A percentile compares a stretch with the other conserved stretches of the same genome.
Evolutionary conservation across 2,329 filamentous ascomycete species (phyloP).

Genomic region (Aschersonia sp.): DNA sequence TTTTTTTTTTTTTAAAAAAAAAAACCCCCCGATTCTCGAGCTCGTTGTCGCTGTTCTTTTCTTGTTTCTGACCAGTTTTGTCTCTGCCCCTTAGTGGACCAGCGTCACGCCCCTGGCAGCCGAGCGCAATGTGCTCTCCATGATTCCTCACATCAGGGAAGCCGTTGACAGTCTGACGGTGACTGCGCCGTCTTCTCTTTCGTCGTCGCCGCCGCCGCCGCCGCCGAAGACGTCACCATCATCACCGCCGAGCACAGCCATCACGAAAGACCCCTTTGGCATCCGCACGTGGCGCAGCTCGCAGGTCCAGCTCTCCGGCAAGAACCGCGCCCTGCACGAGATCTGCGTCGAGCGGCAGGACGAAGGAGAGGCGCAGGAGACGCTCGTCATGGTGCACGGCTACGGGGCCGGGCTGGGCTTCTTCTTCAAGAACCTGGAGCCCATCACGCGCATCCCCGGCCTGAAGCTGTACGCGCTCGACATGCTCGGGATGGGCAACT

Average conservation of each 20-base stretch:
- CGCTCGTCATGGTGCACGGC: constrained; percentile 88
- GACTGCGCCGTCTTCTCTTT: constrained; percentile 14
- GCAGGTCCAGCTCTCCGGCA: constrained; percentile 72
- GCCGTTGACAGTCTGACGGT: constrained; percentile 49
- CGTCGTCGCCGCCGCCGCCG: constrained; percentile 3
- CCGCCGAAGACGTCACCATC: constrained; percentile 2
- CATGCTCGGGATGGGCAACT: constrained; percentile 88
- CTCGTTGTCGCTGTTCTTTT: background rate
- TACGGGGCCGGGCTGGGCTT: constrained; percentile 94
- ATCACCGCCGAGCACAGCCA: constrained; percentile 12
- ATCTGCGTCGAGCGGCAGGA: constrained; percentile 76
- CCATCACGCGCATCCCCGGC: constrained; percentile 59
- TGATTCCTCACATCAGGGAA: constrained; percentile 71
- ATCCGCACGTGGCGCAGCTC: constrained; percentile 74
- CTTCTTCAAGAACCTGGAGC: constrained; percentile 97
- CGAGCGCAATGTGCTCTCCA: constrained; percentile 76
- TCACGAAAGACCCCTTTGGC: constrained; percentile 62
- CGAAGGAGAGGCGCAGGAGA: constrained; percentile 63
- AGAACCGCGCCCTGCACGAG: constrained; percentile 80
- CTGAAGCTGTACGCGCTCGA: constrained; percentile 93
- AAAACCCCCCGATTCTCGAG: background rate
- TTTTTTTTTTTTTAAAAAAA: background rate
- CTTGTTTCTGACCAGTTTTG: background rate
- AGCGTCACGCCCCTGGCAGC: constrained; percentile 68
- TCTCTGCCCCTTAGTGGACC: constrained; percentile 49